Conservation (phyloP, 2,329 filamentous ascomycete genomes). For the Fusarium chuoi region DNA sequence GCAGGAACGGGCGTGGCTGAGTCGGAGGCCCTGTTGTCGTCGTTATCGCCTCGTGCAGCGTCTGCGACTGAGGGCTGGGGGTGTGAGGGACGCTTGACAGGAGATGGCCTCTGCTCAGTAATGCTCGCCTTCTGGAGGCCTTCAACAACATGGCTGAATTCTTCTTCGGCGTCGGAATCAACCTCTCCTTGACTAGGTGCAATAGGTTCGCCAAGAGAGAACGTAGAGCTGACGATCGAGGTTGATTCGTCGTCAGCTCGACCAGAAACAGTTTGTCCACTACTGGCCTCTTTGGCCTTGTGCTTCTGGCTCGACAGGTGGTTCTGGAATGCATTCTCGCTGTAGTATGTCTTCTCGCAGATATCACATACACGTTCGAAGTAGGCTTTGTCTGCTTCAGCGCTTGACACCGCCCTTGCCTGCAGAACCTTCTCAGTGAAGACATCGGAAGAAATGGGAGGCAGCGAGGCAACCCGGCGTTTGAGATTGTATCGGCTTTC, state of each 20-base stretch:
- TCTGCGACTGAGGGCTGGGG: slow-evolving; percentile 56
- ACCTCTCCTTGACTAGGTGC: slow-evolving; percentile 58
- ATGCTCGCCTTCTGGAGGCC: slow-evolving; percentile 80
- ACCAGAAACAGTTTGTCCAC: slow-evolving; percentile 44
- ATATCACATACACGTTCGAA: slow-evolving; percentile 85
- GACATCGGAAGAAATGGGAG: slow-evolving; percentile 88
- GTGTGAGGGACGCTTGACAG: slow-evolving; percentile 65
- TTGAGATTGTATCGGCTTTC: slow-evolving; percentile 92
- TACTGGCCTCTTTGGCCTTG: slow-evolving; percentile 66
- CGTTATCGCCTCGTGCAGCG: slow-evolving; percentile 57
- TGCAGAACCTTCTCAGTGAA: slow-evolving; percentile 97
- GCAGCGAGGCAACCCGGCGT: slow-evolving; percentile 88
- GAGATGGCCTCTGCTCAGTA: slow-evolving; percentile 61
- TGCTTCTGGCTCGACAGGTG: slow-evolving; percentile 93
- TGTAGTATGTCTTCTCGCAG: slow-evolving; percentile 94
- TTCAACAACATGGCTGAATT: slow-evolving; percentile 82
- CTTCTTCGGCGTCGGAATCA: slow-evolving; percentile 76
- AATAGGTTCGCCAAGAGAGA: slow-evolving; percentile 87
- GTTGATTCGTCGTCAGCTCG: slow-evolving; percentile 74
- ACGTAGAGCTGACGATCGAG: slow-evolving; percentile 89
- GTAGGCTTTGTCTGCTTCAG: slow-evolving; percentile 86
- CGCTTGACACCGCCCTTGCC: slow-evolving; percentile 84
- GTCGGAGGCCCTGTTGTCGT: slow-evolving; percentile 56
- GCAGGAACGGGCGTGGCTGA: slow-evolving; percentile 52
- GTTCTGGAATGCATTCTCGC: slow-evolving; percentile 94